A percentile compares a stretch with the other conserved stretches of the same genome.
Evolutionary conservation across 192 early-diverging fungal species (phyloP).

Genomic region (Rhizophagus sp.): DNA sequence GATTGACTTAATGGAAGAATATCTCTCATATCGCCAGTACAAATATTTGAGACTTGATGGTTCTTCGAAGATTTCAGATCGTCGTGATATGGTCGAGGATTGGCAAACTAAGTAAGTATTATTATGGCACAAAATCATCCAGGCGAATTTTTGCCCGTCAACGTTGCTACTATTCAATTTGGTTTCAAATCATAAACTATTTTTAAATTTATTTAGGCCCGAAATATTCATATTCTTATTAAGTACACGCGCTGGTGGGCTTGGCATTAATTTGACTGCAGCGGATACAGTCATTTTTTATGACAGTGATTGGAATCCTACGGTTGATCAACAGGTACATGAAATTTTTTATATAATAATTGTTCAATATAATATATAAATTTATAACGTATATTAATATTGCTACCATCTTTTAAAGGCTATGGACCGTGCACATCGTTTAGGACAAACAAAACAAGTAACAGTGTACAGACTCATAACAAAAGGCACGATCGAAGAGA

Average conservation of each 20-base stretch:
- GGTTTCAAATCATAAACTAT: conserved; percentile 7
- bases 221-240: conserved; percentile 88
- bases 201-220: conserved; percentile 37
- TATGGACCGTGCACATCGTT: conserved; percentile 85
- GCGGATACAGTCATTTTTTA: conserved; percentile 89
- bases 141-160: no score
- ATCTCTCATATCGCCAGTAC: conserved; percentile 82
- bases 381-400: no score
- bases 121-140: neutral
- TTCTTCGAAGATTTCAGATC: conserved; percentile 81
- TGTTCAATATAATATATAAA: no score
- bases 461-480: conserved; percentile 85
- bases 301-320: conserved; percentile 90
- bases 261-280: conserved; percentile 90
- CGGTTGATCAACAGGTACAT: conserved; percentile 78
- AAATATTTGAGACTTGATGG: conserved; percentile 89
- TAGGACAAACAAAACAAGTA: conserved; percentile 85
- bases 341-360: neutral
- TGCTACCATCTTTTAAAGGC: conserved; percentile 40
- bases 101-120: conserved; percentile 73
- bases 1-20: conserved; percentile 89
- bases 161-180: neutral
- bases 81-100: conserved; percentile 89
- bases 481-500: conserved; percentile 79
- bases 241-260: conserved; percentile 81